These are phyloP conservation scores for Didymella arachidicola DNA, from an alignment of 2,329 filamentous ascomycete genomes.

Conservation along the genomic window DNA sequence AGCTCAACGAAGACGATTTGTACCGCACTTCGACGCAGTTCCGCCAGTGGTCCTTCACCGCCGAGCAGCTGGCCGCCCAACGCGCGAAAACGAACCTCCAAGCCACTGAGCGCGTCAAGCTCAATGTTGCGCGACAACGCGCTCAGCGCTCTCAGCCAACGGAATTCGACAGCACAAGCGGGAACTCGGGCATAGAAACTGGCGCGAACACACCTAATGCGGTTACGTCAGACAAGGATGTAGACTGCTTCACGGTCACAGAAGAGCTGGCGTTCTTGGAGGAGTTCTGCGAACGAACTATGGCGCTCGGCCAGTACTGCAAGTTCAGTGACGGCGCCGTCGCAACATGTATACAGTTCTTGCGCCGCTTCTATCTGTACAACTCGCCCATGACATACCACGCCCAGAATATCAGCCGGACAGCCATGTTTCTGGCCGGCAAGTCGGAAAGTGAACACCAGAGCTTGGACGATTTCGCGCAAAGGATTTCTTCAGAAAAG, in stretches of 20 bases:
- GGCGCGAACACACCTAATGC: slow-evolving; percentile 44
- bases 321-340: slow-evolving; percentile 68
- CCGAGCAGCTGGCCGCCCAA: slow-evolving; percentile 72
- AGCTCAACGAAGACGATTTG: slow-evolving; percentile 84
- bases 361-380: slow-evolving; percentile 93
- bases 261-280: slow-evolving; percentile 85
- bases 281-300: slow-evolving; percentile 73
- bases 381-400: slow-evolving; percentile 98
- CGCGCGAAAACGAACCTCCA: slow-evolving; percentile 81
- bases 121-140: slow-evolving; percentile 62
- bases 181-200: slow-evolving; percentile 39
- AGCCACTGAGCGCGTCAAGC: slow-evolving; percentile 72
- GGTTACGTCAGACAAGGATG: slow-evolving; percentile 55
- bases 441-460: slow-evolving; percentile 90
- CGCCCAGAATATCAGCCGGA: slow-evolving; percentile 86
- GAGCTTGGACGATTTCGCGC: slow-evolving; percentile 66
- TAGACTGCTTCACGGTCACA: slow-evolving; percentile 81
- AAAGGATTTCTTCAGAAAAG: slow-evolving; percentile 31
- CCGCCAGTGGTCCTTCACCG: slow-evolving; percentile 90
- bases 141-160: slow-evolving; percentile 47
- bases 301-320: slow-evolving; percentile 66
- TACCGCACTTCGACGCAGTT: slow-evolving; percentile 92
- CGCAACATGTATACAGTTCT: slow-evolving; percentile 86
- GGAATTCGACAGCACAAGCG: slow-evolving; percentile 38
- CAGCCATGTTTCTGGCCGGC: slow-evolving; percentile 88